Base-by-base conservation (phyloP, 1,284 basidiomycete genomes). In the Leucoagaricus sp. region DNA sequence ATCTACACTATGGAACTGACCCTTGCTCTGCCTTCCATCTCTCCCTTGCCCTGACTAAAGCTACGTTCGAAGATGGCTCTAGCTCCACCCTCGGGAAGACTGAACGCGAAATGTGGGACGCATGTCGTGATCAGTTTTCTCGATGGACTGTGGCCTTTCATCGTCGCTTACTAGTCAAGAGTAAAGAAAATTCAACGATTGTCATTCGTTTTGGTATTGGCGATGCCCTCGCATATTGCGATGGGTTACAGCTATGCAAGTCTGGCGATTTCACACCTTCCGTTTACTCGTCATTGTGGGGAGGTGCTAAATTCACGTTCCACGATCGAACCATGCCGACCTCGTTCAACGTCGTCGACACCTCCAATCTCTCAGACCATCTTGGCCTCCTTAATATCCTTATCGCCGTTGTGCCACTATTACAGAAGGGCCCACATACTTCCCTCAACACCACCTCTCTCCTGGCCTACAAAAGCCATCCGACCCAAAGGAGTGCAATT, bases 291-390 rank as follows among this genome's bases (percentile, higher is more conserved):
- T 65, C 67, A 0, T 68, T 71, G 1, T 82, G 69, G 76, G 74
- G 74, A 53, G 64, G 28, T 23, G 3, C 46, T 15, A 45, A 55
- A 52, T 54, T 61, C 36, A 45, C 40, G 31, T 61, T 66, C 38
- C 57, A 44, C 19, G 47, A 56, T 40, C 13, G 48, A 33, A 48
- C 58, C 28, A 75, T 77, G 0, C 79, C 80, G 3, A 63, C 69
- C 1, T 53, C 41, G 0, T 85, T 84, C 68, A 71, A 82, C 49
- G 71, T 83, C 44, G 80, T 85, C 54, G 80, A 84, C 41, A 81
- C 82, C 0, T 83, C 82, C 19, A 83, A 82, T 56, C 58, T 84
- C n/a, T 63, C 67, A 13, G 81, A 84, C 61, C 74, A 80, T 52
- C 36, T 79, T 1, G 82, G 82, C 0, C 64, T 82, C 15, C 57